phyloP scores from a whole-genome alignment of 108 stramenopile species.

The Hondaea fermentalgiana region DNA sequence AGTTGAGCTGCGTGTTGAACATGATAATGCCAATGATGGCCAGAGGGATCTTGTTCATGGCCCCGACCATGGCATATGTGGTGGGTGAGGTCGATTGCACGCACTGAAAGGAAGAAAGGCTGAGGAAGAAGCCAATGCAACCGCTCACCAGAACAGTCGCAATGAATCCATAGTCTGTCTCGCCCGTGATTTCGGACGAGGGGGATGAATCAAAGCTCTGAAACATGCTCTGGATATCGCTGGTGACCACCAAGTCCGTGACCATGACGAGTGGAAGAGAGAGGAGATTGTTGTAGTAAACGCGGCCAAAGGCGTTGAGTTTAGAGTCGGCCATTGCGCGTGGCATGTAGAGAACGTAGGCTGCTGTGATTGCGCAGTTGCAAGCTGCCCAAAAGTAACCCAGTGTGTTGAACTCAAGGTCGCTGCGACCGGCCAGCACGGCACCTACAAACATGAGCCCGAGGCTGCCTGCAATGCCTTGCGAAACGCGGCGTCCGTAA shows the following conservation, averaged over 20 bases:
- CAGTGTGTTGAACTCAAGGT: constrained; percentile 58
- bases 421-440: constrained; percentile 74
- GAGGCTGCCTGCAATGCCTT: constrained; percentile 67
- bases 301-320: constrained; percentile 89
- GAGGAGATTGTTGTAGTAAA: constrained; percentile 95
- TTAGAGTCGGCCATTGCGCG: constrained; percentile 79
- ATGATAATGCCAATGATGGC: constrained; percentile 72
- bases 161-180: not conserved
- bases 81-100: constrained; percentile 10
- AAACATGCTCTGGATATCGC: not conserved
- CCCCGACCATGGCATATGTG: constrained; percentile 83
- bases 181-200: not conserved
- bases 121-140: not conserved
- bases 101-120: not conserved
- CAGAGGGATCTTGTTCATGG: constrained; percentile 88
- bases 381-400: constrained; percentile 88
- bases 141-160: not conserved
- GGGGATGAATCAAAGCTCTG: too few species aligned
- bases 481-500: constrained; percentile 62
- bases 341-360: constrained; percentile 93
- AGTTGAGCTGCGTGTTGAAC: constrained; percentile 69
- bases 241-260: constrained; percentile 46
- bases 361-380: constrained; percentile 81
- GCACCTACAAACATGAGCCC: constrained; percentile 88
- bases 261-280: constrained; percentile 67